phyloP scores from a whole-genome alignment of 2,329 filamentous ascomycete genomes.

The Emergomyces pasteurianus region DNA sequence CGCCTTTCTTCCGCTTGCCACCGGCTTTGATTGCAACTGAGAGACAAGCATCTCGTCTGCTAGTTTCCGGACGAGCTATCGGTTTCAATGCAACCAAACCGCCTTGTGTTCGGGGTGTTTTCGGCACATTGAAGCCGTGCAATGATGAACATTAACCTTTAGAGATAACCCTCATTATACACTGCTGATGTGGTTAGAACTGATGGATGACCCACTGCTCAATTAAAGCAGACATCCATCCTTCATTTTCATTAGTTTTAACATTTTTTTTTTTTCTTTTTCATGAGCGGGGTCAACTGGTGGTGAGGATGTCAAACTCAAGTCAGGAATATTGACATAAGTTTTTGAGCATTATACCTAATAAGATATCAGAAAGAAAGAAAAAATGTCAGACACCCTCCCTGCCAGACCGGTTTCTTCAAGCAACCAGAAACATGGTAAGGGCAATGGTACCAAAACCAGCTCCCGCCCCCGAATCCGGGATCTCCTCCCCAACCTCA shows the following conservation, averaged over 20 bases:
- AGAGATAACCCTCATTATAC: no score
- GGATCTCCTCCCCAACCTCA: slow-evolving; percentile 25
- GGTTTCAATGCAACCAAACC: background rate
- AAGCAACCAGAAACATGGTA: background rate
- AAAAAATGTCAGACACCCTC: background rate
- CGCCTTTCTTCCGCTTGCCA: no score
- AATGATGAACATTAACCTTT: background rate
- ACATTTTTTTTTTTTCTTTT: no score
- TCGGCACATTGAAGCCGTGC: background rate
- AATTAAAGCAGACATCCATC: background rate
- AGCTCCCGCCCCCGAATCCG: slow-evolving; percentile 17
- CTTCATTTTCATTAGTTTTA: no score
- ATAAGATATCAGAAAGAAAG: background rate
- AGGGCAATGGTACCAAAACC: background rate
- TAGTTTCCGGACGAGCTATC: background rate
- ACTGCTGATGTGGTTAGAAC: background rate
- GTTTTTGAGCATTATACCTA: no score
- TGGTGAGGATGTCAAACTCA: no score
- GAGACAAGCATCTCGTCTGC: no score
- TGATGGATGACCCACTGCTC: background rate
- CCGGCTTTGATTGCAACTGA: no score
- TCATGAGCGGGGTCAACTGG: background rate
- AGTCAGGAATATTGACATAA: no score
- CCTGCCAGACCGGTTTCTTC: background rate
- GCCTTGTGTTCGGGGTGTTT: background rate